Evolutionary conservation across 73 alveolate species (phyloP), one percentile per base, ranked within the genome.

Genomic region (Paraurostyla sp.): DNA sequence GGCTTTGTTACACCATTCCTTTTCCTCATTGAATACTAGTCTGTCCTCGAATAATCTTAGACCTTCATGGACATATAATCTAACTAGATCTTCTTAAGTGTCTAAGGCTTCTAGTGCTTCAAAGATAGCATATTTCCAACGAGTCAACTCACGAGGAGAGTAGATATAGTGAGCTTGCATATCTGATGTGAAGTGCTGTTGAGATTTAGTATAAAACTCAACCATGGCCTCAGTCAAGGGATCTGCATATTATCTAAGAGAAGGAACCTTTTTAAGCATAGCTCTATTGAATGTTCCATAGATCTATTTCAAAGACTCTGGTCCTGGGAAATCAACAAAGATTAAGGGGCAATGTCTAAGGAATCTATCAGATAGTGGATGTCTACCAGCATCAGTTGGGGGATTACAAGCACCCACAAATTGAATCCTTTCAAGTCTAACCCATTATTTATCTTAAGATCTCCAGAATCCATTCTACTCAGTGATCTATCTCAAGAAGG

Each of bases 311-410:
- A 98, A 93, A 7, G 99, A 97, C 84, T 98, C 99, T 65, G 98
- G 97, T 48, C 99, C 99, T 13, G 99, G 99, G 98, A 97, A 98
- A 91, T 97, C 99, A 0, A 98, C 99, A 36, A 96, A 92, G 20
- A 98, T 95, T 35, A 98, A 87, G 0, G 99, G 99, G 59, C 97
- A 91, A 89, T 98, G 99, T 59, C 99, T 87, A 71, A 98, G 84
- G 89, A 98, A 98, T 62, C 99, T 89, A 46, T 97, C 98, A 36
- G 98, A 88, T 81, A 98, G 92, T 9, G 99, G 99, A 80, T 95
- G 97, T 76, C 99, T 94, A 0, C 99, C 99, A 20, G 98, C 98
- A 91, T 98, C 99, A 0, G 99, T 98, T 30, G 99, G 99, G 16
- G 99, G 99, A 80, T 98, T 98, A 89, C 99, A 98, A 54, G 99